These are phyloP conservation scores for Triangularia setosa DNA, from an alignment of 2,329 filamentous ascomycete species.

Conservation along the genomic window DNA sequence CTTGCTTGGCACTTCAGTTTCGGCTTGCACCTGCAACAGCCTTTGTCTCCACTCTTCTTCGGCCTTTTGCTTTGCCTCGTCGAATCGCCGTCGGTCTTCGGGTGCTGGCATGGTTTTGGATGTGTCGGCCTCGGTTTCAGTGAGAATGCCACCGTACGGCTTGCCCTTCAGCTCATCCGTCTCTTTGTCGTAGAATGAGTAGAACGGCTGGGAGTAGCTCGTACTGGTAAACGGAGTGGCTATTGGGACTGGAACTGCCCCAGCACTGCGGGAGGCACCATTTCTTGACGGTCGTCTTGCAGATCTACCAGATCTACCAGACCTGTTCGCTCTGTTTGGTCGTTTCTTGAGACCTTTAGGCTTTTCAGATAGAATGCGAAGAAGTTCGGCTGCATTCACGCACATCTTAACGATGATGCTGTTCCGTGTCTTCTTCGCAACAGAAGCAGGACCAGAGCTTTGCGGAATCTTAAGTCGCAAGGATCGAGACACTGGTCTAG, in stretches of 20 bases:
- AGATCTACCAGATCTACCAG: conserved; percentile 32
- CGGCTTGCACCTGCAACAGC: conserved; percentile 57
- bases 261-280: conserved; percentile 31
- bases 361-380: conserved; percentile 54
- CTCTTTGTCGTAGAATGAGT: conserved; percentile 85
- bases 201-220: conserved; percentile 72
- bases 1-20: conserved; percentile 57
- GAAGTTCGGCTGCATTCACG: conserved; percentile 55
- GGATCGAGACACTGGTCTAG: conserved; percentile 49
- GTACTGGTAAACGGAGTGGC: conserved; percentile 56
- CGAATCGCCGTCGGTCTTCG: conserved; percentile 80
- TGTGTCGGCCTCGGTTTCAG: conserved; percentile 85
- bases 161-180: conserved; percentile 86
- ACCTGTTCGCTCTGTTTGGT: conserved; percentile 33
- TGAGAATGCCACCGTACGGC: conserved; percentile 90
- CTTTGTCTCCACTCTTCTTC: conserved; percentile 85
- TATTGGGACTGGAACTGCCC: conserved; percentile 36
- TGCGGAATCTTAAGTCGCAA: conserved; percentile 50
- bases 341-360: conserved; percentile 53
- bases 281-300: conserved; percentile 35
- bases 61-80: conserved; percentile 82
- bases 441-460: conserved; percentile 34
- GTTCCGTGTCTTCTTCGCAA: conserved; percentile 39
- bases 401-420: conserved; percentile 56
- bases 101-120: conserved; percentile 78